Evolutionary conservation across 345 rosid genomes (phyloP).

Genomic region (Clausena lansium): DNA sequence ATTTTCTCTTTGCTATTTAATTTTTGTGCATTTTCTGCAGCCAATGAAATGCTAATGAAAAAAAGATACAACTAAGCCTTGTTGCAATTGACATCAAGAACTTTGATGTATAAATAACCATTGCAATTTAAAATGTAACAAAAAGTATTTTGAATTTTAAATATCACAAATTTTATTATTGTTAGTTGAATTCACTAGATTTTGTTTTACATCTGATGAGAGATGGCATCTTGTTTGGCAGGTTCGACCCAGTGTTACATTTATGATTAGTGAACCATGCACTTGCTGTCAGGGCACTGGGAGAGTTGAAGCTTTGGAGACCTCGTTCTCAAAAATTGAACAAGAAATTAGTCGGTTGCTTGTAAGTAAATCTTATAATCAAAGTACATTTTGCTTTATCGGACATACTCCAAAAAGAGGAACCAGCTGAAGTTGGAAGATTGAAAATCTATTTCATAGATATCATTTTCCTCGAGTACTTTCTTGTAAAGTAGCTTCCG

Average conservation of each 20-base stretch:
- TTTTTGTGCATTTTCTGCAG: conserved; percentile 6
- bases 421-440: background rate
- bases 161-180: background rate
- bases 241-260: conserved; percentile 98
- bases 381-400: background rate
- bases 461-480: background rate
- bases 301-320: conserved; percentile 94
- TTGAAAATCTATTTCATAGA: background rate
- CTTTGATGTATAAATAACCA: background rate
- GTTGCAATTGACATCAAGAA: background rate
- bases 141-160: background rate
- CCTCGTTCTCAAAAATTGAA: conserved; percentile 91
- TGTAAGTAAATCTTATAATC: conserved; percentile 47
- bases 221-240: conserved; percentile 32
- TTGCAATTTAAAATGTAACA: background rate
- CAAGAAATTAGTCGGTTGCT: conserved; percentile 86
- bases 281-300: conserved; percentile 92
- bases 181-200: conserved; percentile 1
- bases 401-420: background rate
- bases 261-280: conserved; percentile 96
- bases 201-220: conserved; percentile 6
- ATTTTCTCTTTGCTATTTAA: conserved; percentile 13
- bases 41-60: background rate
- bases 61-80: background rate
- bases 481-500: background rate